These are phyloP conservation scores for Talaromyces funiculosus DNA, from an alignment of 2,329 filamentous ascomycete species.

Conservation along the genomic window DNA sequence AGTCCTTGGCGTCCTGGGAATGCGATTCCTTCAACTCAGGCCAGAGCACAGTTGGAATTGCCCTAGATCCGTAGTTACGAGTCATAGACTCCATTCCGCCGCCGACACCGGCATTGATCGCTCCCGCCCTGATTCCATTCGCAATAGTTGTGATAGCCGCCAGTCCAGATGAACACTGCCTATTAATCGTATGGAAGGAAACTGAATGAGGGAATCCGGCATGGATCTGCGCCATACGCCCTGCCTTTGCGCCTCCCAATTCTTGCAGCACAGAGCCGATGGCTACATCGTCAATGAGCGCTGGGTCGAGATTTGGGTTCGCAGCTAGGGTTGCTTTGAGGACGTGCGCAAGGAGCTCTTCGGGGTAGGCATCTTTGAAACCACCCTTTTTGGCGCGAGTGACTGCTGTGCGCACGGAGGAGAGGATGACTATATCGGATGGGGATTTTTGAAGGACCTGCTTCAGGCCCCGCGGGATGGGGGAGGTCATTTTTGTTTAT, in stretches of 20 bases:
- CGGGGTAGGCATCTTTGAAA: slow-evolving; percentile 82
- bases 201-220: slow-evolving; percentile 68
- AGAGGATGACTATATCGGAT: slow-evolving; percentile 80
- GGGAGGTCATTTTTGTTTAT: slow-evolving; percentile 38
- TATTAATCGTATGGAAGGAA: slow-evolving; percentile 79
- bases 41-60: slow-evolving; percentile 82
- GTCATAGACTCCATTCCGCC: slow-evolving; percentile 98
- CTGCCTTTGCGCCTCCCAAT: slow-evolving; percentile 83
- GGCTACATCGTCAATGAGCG: slow-evolving; percentile 69
- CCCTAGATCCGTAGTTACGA: slow-evolving; percentile 74
- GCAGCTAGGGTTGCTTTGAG: slow-evolving; percentile 64
- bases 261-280: slow-evolving; percentile 88
- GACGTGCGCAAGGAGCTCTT: slow-evolving; percentile 68
- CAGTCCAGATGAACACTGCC: slow-evolving; percentile 75
- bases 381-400: slow-evolving; percentile 76
- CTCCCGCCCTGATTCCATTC: slow-evolving; percentile 67
- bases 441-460: slow-evolving; percentile 73
- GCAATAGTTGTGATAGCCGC: slow-evolving; percentile 71
- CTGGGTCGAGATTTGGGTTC: slow-evolving; percentile 66
- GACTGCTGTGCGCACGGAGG: slow-evolving; percentile 81
- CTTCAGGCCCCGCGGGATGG: slow-evolving; percentile 60
- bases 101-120: slow-evolving; percentile 68
- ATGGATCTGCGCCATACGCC: slow-evolving; percentile 84
- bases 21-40: slow-evolving; percentile 60
- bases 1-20: slow-evolving; percentile 69